phyloP scores from a whole-genome alignment of 2,329 filamentous ascomycete species.

The Didymellaceae sp. region DNA sequence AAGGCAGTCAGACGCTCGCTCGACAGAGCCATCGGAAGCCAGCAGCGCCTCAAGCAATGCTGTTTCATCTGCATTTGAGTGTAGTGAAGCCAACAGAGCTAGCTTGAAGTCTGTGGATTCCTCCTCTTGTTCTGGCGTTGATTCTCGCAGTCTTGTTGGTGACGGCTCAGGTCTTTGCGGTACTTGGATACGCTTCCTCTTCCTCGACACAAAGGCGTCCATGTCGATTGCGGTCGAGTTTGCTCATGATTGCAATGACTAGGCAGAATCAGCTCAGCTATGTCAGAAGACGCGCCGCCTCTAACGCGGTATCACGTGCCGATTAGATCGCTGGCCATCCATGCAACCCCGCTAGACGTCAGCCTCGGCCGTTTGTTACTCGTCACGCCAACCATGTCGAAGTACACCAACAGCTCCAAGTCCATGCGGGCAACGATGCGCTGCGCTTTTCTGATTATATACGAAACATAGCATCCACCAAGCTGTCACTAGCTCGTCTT shows the following conservation, averaged over 20 bases:
- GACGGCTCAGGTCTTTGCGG: conserved; percentile 3
- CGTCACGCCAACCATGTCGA: conserved; percentile 30
- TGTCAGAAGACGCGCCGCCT: conserved; percentile 13
- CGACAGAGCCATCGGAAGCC: conserved; percentile 77
- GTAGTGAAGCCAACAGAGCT: conserved; percentile 79
- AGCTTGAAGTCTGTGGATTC: conserved; percentile 91
- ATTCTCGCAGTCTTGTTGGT: neutral
- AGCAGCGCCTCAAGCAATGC: conserved; percentile 79
- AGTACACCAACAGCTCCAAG: conserved; percentile 21
- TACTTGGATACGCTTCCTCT: conserved; percentile 38
- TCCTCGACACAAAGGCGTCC: conserved; percentile 50
- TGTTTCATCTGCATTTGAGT: conserved; percentile 68
- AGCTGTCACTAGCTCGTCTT: neutral
- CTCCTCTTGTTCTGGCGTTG: conserved; percentile 55
- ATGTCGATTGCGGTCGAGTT: conserved; percentile 23
- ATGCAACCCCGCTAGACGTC: conserved; percentile 21
- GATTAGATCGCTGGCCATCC: neutral
- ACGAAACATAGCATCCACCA: conserved; percentile 22
- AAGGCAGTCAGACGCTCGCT: conserved; percentile 67
- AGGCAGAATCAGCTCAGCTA: neutral
- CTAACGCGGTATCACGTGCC: conserved; percentile 25
- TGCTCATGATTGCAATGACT: neutral
- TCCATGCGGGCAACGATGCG: conserved; percentile 27
- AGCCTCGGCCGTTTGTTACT: conserved; percentile 32
- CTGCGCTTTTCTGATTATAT: neutral